A percentile compares a stretch with the other conserved stretches of the same genome.
Evolutionary conservation across 257 asterid species (phyloP).

Genomic region (Solanum chilense): DNA sequence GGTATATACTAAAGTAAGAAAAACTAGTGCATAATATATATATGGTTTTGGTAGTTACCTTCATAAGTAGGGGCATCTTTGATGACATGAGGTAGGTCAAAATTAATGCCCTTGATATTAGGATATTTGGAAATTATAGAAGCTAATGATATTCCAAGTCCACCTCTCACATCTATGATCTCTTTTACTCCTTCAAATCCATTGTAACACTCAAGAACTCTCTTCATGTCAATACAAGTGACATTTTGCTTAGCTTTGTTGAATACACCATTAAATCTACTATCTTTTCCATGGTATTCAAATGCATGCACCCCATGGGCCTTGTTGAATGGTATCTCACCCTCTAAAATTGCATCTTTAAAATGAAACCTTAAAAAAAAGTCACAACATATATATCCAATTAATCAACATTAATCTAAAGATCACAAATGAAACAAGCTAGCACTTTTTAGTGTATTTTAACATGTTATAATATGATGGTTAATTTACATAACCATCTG

Average conservation of each 20-base stretch:
- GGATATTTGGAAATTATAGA: neutral
- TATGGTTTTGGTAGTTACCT: neutral
- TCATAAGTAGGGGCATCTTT: neutral
- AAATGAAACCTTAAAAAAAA: neutral
- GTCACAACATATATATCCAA: neutral
- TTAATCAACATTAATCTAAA: neutral
- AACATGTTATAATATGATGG: neutral
- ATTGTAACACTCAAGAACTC: constrained; percentile 3
- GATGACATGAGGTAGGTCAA: constrained; percentile 2
- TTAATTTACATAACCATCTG: neutral
- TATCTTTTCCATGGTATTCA: constrained; percentile 1
- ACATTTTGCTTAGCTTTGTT: constrained; percentile 6
- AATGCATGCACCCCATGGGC: constrained; percentile 3
- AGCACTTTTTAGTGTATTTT: neutral
- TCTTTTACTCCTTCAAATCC: constrained; percentile 14
- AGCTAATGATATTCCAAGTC: neutral
- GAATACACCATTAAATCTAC: neutral
- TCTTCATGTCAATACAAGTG: neutral
- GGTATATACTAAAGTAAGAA: too few species aligned
- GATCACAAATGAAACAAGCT: neutral
- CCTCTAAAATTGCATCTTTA: constrained; percentile 2
- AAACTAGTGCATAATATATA: neutral
- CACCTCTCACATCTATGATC: constrained; percentile 21
- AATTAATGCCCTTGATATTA: neutral
- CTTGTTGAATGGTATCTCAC: constrained; percentile 5